Conservation (phyloP, 495 filamentous ascomycete genomes). For the Aspergillus carlsbadensis region DNA sequence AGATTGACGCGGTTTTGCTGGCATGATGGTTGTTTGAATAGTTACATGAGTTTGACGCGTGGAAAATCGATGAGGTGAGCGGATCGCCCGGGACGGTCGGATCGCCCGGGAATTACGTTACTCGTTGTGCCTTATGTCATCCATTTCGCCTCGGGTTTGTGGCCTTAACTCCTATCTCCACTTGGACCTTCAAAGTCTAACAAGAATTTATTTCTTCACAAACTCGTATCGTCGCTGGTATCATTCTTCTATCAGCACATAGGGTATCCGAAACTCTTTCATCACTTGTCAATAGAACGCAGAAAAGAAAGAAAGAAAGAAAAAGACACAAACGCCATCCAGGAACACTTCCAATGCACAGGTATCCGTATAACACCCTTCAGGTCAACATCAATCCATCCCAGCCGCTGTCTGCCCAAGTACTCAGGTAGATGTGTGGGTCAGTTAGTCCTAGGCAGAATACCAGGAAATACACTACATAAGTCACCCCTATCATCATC, state of each 20-base stretch:
- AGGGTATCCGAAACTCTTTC: neutral
- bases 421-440: neutral
- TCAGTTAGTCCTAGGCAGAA: constrained; percentile 5
- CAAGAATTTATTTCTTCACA: neutral
- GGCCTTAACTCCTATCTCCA: no score
- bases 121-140: no score
- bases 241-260: no score
- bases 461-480: constrained; percentile 5
- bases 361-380: neutral
- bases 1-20: no score
- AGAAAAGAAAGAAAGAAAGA: neutral
- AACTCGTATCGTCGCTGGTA: no score
- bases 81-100: no score
- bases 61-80: no score
- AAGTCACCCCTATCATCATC: neutral
- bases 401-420: neutral
- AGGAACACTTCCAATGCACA: neutral
- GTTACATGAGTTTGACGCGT: no score
- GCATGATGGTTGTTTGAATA: no score
- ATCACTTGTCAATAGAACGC: constrained; percentile 14
- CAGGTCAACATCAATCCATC: neutral
- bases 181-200: no score
- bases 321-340: neutral
- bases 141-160: no score
- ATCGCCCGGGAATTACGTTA: no score